Conservation (phyloP, 2,329 filamentous ascomycete genomes). For the Penicillium sp. region DNA sequence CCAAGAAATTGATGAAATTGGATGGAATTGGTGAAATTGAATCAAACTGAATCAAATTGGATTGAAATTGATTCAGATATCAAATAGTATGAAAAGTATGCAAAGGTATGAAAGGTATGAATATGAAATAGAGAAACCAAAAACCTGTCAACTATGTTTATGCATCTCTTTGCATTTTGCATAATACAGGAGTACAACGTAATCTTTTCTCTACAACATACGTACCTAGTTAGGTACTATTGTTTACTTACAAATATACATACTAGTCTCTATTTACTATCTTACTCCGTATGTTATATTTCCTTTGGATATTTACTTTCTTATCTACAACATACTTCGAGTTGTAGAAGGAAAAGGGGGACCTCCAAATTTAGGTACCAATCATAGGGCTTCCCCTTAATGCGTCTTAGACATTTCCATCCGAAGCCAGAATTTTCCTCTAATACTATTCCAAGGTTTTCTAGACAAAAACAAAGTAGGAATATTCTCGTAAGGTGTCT, state of each 20-base stretch:
- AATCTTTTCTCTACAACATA: neutral
- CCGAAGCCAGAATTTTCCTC: neutral
- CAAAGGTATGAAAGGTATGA: too few species aligned
- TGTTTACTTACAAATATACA: neutral
- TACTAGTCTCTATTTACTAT: too few species aligned
- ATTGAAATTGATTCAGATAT: too few species aligned
- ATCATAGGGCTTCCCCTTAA: conserved; percentile 6
- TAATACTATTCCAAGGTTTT: too few species aligned
- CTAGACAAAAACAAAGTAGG: too few species aligned
- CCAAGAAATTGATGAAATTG: neutral
- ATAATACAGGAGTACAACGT: conserved; percentile 1
- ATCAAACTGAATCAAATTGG: neutral
- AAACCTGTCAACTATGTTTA: neutral
- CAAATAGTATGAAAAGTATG: too few species aligned
- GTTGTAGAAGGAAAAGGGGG: neutral
- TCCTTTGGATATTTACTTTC: too few species aligned
- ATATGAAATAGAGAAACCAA: neutral
- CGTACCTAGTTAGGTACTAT: too few species aligned
- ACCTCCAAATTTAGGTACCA: conserved; percentile 7
- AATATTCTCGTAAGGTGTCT: too few species aligned
- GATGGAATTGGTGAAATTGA: neutral
- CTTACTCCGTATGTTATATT: too few species aligned
- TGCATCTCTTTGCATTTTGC: conserved; percentile 5
- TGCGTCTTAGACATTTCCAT: conserved; percentile 9
- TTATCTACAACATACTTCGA: too few species aligned